Evolutionary conservation across 345 rosid genomes (phyloP).

Genomic region (Carallia pectinifolia): DNA sequence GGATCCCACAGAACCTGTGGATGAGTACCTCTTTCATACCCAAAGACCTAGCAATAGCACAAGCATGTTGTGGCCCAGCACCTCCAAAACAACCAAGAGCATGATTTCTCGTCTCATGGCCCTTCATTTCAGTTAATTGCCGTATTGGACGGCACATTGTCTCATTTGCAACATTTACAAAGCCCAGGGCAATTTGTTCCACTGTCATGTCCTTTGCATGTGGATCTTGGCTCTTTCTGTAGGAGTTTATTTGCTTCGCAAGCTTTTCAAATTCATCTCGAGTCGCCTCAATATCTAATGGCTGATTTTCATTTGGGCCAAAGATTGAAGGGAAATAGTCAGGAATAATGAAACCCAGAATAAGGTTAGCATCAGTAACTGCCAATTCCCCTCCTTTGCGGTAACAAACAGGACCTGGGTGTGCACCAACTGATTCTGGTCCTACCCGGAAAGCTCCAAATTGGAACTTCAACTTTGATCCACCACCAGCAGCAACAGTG

Average conservation of each 20-base stretch:
- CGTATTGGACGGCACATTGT: conserved; percentile 98
- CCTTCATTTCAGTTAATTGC: conserved; percentile 96
- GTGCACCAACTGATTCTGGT: conserved; percentile 97
- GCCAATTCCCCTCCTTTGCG: conserved; percentile 92
- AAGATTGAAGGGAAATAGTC: conserved; percentile 93
- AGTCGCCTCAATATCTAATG: conserved; percentile 68
- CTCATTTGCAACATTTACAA: conserved; percentile 93
- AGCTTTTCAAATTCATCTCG: conserved; percentile 76
- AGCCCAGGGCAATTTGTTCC: conserved; percentile 88
- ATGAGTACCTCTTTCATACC: conserved; percentile 92
- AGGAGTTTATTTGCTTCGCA: conserved; percentile 68
- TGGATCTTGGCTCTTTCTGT: conserved; percentile 75
- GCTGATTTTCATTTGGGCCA: conserved; percentile 81
- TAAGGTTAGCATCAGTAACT: conserved; percentile 89
- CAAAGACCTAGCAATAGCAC: conserved; percentile 88
- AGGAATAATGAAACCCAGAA: conserved; percentile 88
- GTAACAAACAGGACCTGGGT: conserved; percentile 96
- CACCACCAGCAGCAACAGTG: conserved; percentile 99
- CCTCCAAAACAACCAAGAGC: conserved; percentile 98
- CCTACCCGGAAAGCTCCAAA: conserved; percentile 94
- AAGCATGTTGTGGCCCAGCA: conserved; percentile 98
- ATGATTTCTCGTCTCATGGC: conserved; percentile 91
- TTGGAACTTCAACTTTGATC: conserved; percentile 84
- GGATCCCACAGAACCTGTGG: conserved; percentile 84
- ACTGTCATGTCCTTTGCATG: conserved; percentile 70